Evolutionary conservation across 192 early-diverging fungal genomes (phyloP).

Genomic region (Chytriomyces sp.): DNA sequence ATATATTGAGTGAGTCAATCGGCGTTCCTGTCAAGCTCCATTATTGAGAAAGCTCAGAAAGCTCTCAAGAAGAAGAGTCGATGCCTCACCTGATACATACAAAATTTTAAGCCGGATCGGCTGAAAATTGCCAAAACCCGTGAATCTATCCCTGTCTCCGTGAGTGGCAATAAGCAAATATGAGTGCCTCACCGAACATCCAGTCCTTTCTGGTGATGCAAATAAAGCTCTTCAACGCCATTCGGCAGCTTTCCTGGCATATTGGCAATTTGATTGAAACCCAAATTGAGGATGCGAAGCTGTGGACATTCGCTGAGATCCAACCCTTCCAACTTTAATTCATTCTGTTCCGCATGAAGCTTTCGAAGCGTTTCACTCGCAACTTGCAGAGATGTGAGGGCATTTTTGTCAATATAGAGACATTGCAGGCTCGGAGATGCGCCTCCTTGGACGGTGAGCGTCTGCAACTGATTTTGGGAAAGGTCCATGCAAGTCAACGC

Average conservation of each 20-base stretch:
- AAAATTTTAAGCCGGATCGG: neutral
- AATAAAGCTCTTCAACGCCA: neutral
- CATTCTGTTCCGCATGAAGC: conserved; percentile 17
- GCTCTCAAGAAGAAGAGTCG: neutral
- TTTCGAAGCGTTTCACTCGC: neutral
- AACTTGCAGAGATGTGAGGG: neutral
- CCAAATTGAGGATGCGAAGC: conserved; percentile 11
- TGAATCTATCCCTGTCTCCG: too few species aligned
- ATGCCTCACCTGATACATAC: neutral
- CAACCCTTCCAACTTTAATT: neutral
- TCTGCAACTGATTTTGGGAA: neutral
- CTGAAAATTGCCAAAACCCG: neutral
- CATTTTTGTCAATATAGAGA: conserved; percentile 13
- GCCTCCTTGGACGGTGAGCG: neutral
- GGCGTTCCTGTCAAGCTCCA: neutral
- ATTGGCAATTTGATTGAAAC: neutral
- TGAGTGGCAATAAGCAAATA: neutral
- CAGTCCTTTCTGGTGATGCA: neutral
- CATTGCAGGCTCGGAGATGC: neutral
- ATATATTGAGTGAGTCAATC: neutral
- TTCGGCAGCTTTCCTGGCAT: neutral
- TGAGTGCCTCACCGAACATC: neutral
- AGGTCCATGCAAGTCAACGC: conserved; percentile 3
- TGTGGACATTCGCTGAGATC: neutral
- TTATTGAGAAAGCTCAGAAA: neutral